Base-by-base conservation (phyloP, 129 eudicot genomes). In the Sambucus nigra region DNA sequence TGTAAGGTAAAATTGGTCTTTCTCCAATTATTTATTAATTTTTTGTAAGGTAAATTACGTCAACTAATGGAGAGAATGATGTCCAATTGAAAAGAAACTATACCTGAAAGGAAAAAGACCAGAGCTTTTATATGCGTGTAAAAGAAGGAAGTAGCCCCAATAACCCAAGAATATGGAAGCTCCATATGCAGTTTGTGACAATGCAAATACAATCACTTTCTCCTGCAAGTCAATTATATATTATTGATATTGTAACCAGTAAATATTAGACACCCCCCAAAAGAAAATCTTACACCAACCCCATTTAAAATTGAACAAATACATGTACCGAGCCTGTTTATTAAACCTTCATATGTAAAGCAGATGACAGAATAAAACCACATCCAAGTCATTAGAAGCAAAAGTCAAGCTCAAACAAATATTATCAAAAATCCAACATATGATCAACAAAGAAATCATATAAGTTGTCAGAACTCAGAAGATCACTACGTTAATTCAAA, bases 51-150 rank as follows among this genome's bases (percentile, higher is more conserved):
- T 25, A 41, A 7, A 16, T 44, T 28, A n/a, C 0, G 2, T 24
- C 50, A 45, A 22, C 2, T n/a, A n/a, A n/a, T n/a, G n/a, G 12
- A 14, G 50, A 9, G 64, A 11, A n/a, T 25, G 53, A 59, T 9
- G 14, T 27, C 7, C 18, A 39, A 17, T 19, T 7, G n/a, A 68
- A 47, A 40, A 64, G 25, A 60, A 68, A 9, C 17, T 16, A 47
- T 74, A 92, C 99, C 96, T 82, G 70, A 82, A 86, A 55, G 99
- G 96, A 46, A 86, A 82, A 42, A 92, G 75, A 65, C 64, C 69
- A 21, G 84, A 82, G 38, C 52, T 25, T 32, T 49, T 73, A 45
- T 77, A 68, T 45, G 61, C 67, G 57, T 61, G 80, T 33, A 63
- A 65, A 54, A 83, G 64, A 57, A 86, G 71, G 62, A 92, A 82